These are phyloP conservation scores for Haplosporangium gracile DNA, from an alignment of 192 early-diverging fungal species.

Conservation along the genomic window DNA sequence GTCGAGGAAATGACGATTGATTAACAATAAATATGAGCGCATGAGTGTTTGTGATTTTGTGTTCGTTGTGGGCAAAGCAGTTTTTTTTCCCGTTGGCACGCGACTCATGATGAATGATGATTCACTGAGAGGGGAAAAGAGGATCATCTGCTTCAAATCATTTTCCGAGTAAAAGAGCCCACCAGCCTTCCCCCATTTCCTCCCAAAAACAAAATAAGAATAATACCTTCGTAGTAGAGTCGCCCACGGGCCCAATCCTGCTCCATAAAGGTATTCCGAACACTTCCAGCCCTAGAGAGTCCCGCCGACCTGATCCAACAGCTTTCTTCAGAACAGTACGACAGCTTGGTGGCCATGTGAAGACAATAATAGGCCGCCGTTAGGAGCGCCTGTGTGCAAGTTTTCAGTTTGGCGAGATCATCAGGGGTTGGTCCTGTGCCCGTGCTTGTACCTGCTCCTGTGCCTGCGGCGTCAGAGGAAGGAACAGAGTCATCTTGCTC, in stretches of 20 bases:
- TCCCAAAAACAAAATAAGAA: background rate
- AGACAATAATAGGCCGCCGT: conserved; percentile 22
- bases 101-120: too few species aligned
- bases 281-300: background rate
- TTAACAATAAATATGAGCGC: background rate
- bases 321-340: conserved; percentile 18
- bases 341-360: conserved; percentile 9
- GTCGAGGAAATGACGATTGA: background rate
- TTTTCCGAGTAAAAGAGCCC: background rate
- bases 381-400: conserved; percentile 10
- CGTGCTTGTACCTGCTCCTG: background rate
- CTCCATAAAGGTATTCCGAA: conserved; percentile 11
- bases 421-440: background rate
- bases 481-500: background rate
- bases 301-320: conserved; percentile 22
- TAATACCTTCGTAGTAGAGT: conserved; percentile 25
- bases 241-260: conserved; percentile 25
- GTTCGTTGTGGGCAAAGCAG: too few species aligned
- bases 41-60: background rate
- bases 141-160: too few species aligned
- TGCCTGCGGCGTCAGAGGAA: background rate
- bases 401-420: conserved; percentile 5
- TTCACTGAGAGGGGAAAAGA: too few species aligned
- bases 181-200: background rate
- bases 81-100: too few species aligned